phyloP scores from a whole-genome alignment of 2,329 filamentous ascomycete species.

The Colletotrichum sp. region DNA sequence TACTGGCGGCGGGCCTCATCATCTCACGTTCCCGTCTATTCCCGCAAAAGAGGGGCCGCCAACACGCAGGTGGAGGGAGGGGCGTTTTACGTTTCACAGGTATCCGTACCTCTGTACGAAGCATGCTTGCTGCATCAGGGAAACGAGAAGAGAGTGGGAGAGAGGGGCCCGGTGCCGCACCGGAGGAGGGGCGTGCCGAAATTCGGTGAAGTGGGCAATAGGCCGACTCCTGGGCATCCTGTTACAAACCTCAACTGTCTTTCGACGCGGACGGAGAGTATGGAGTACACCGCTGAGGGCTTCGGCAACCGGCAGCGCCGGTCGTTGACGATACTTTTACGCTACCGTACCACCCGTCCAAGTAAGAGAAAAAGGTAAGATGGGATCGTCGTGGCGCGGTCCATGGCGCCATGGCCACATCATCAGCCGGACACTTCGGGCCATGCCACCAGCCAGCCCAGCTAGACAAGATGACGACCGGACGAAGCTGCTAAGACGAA shows the following conservation, averaged over 20 bases:
- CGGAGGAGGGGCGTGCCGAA: background rate
- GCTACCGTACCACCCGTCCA: background rate
- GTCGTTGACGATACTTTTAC: background rate
- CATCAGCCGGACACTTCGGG: conserved; percentile 11
- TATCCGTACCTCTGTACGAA: background rate
- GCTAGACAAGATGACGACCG: background rate
- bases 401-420: conserved; percentile 8
- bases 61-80: background rate
- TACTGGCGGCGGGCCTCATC: background rate
- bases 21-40: conserved; percentile 10
- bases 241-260: background rate
- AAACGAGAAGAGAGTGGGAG: background rate
- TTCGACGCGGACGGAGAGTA: background rate
- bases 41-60: background rate
- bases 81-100: background rate
- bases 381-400: background rate
- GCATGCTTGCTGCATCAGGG: background rate
- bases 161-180: background rate
- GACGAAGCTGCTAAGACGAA: conserved; percentile 1
- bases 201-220: background rate
- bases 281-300: background rate
- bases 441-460: background rate
- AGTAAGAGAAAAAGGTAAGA: background rate
- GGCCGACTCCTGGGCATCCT: background rate
- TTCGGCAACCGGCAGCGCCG: conserved; percentile 1